Evolutionary conservation across 176 grass and related monocot genomes (phyloP).

Genomic region (Secale cereale): DNA sequence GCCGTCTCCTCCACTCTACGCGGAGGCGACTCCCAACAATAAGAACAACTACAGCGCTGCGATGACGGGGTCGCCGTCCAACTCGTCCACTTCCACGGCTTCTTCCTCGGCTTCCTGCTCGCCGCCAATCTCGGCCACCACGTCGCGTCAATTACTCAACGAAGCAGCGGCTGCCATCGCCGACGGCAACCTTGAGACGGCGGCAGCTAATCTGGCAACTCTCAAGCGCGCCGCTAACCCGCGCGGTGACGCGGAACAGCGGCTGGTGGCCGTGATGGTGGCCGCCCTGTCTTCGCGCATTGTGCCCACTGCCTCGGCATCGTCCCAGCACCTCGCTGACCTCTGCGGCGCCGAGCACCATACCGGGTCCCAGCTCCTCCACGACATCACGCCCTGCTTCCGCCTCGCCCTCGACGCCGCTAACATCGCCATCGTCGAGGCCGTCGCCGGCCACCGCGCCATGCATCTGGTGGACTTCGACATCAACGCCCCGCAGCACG

Average conservation of each 20-base stretch:
- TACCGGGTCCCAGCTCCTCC: constrained; percentile 49
- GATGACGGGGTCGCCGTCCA: constrained; percentile 63
- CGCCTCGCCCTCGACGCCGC: constrained; percentile 67
- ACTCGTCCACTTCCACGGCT: constrained; percentile 73
- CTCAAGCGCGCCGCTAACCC: constrained; percentile 43
- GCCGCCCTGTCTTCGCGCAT: constrained; percentile 54
- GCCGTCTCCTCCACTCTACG: constrained; percentile 1
- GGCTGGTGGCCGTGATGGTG: constrained; percentile 74
- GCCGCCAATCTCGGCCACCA: constrained; percentile 37
- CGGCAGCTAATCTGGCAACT: constrained; percentile 37
- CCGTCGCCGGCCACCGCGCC: constrained; percentile 36
- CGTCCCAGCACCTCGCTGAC: constrained; percentile 34
- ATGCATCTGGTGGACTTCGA: constrained; percentile 91
- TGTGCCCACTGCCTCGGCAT: background rate
- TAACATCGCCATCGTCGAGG: constrained; percentile 56
- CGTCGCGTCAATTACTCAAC: constrained; percentile 57
- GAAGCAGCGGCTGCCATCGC: constrained; percentile 63
- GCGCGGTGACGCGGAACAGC: constrained; percentile 67
- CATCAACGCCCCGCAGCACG: constrained; percentile 60
- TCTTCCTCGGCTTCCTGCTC: constrained; percentile 83
- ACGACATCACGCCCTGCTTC: constrained; percentile 69
- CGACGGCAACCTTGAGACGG: constrained; percentile 57
- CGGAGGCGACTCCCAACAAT: constrained; percentile 15
- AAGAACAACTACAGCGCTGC: constrained; percentile 20
- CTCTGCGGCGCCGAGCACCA: constrained; percentile 56